Base-by-base conservation (phyloP, 257 asterid genomes). In the Solanum corneliomulleri region DNA sequence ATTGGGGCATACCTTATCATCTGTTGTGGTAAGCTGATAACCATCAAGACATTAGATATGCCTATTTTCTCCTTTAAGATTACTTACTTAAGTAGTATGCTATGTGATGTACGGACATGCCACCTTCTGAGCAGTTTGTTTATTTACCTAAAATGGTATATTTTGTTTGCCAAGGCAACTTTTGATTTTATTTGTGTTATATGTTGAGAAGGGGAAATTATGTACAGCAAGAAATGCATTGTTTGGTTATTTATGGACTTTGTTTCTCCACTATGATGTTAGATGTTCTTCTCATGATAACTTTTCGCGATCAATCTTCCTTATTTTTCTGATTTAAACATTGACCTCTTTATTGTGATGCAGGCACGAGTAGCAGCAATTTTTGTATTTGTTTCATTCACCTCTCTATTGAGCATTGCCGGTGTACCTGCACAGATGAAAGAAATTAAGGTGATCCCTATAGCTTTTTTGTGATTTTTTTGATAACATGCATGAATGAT, bases 1-100 rank as follows among this genome's bases (percentile, higher is more conserved):
- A 86, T 91, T 94, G 92, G 99, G 99, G 58, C 99, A 97, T 93
- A 95, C 99, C 86, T 90, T 97, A 90, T 97, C 99, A 74, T 97
- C 99, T 10, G 98, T 97, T 87, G 97, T 72, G 93, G 99, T 97
- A 89, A 93, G 98, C 90, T 62, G 20, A 83, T 58, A 49, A 29
- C 62, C 68, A 47, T 81, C 44, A 33, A 75, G 45, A n/a, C 82
- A 66, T 74, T 84, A 75, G 66, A 33, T 82, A 66, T 60, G 56
- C 3, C 58, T 23, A 49, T 18, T 85, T 41, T 75, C 23, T 80
- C 85, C 68, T 80, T 47, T 47, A 15, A 18, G 49, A 29, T 44
- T 80, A 47, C 85, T 60, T 80, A 5, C 62, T 80, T 49, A 21
- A 49, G 11, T 49, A 11, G 69, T 81, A 42, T 11, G 45, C 27